Percentiles rank a stretch among this genome's conserved stretches.
Evolutionary conservation across 2,329 filamentous ascomycete genomes (phyloP).

Genomic region (Gyromitra esculenta): DNA sequence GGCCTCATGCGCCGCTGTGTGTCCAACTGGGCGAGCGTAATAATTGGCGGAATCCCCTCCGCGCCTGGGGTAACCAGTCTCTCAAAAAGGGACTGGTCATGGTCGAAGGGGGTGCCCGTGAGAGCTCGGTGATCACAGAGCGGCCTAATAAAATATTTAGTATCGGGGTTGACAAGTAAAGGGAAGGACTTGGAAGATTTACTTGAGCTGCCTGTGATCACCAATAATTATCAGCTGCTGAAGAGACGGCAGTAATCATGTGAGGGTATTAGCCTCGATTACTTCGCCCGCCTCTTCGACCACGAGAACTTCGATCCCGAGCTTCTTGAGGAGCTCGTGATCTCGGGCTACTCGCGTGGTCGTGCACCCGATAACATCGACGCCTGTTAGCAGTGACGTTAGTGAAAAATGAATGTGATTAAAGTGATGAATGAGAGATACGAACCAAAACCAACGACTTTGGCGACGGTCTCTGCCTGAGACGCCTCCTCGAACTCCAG

Average conservation of each 20-base stretch:
- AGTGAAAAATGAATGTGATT: constrained; percentile 57
- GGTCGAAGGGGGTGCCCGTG: constrained; percentile 64
- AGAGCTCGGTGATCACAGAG: constrained; percentile 60
- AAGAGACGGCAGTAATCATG: constrained; percentile 68
- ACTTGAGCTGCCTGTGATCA: constrained; percentile 69
- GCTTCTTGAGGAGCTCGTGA: constrained; percentile 64
- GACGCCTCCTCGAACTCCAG: constrained; percentile 9
- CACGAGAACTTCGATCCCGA: constrained; percentile 68
- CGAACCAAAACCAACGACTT: constrained; percentile 38
- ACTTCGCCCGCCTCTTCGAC: constrained; percentile 77
- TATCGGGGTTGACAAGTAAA: background rate
- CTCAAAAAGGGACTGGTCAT: constrained; percentile 72
- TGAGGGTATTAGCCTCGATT: constrained; percentile 71
- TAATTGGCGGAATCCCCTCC: constrained; percentile 17
- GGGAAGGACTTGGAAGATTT: constrained; percentile 67
- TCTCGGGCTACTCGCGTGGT: constrained; percentile 69
- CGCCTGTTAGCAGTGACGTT: constrained; percentile 60
- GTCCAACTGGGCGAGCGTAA: constrained; percentile 63
- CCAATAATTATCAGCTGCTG: constrained; percentile 73
- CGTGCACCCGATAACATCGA: constrained; percentile 68
- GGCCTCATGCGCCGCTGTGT: constrained; percentile 74
- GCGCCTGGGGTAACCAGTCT: constrained; percentile 62
- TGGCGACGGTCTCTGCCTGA: constrained; percentile 24
- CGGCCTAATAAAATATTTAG: constrained; percentile 14
- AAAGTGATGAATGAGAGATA: constrained; percentile 9